Conservation (phyloP, 2,329 filamentous ascomycete genomes). For the Helminthosporium solani region DNA sequence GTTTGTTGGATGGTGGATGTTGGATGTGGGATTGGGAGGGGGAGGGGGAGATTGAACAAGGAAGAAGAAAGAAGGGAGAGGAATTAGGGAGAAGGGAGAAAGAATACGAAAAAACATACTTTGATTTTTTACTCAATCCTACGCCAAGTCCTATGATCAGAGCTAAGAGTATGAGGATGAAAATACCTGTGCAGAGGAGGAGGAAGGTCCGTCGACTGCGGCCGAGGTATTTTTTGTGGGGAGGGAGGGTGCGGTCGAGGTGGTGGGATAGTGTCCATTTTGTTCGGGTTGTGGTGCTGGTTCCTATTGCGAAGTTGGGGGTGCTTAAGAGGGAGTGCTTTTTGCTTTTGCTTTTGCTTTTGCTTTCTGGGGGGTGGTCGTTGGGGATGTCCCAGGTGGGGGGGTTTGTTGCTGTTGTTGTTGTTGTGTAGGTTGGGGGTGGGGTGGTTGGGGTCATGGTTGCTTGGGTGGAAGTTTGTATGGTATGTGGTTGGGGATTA, state of each 20-base stretch:
- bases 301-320: no score
- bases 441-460: neutral
- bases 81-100: no score
- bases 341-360: constrained; percentile 3
- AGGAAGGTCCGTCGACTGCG: constrained; percentile 39
- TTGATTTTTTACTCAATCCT: constrained; percentile 23
- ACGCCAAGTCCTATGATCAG: constrained; percentile 44
- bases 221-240: constrained; percentile 37
- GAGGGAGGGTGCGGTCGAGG: constrained; percentile 35
- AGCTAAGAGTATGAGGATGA: constrained; percentile 32
- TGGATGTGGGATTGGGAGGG: neutral
- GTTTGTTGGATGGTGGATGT: neutral
- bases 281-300: constrained; percentile 5
- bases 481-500: neutral
- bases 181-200: constrained; percentile 28
- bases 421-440: neutral
- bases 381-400: neutral
- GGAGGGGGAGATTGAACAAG: neutral
- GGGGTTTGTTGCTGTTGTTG: no score
- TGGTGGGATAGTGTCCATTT: constrained; percentile 19
- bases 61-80: no score
- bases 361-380: constrained; percentile 8
- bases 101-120: constrained; percentile 1
- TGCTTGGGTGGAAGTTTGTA: neutral
- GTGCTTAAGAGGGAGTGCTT: no score